Base-by-base conservation (phyloP, 352 stramenopile genomes). In the Pythium coloratum region DNA sequence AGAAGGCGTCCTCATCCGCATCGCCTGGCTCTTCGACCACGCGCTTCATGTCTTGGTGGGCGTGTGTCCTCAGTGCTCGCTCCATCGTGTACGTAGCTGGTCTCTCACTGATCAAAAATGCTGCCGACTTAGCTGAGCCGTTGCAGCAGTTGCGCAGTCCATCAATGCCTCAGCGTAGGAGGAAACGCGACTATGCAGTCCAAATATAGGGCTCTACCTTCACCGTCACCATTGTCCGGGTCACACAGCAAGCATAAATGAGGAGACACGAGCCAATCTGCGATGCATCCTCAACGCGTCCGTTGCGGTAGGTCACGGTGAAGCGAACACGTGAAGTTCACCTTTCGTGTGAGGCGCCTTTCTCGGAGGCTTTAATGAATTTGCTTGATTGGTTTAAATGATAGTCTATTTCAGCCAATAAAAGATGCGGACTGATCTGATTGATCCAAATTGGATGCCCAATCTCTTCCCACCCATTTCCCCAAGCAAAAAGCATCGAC, bases 391-490 rank as follows among this genome's bases (percentile, higher is more conserved):
- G 58, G 59, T 24, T 33, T 51, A 64, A 68, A 67, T 40, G 1
- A 34, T 53, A 13, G 2, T 20, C 5, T 49, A 50, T 73, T 66
- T 63, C 16, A 62, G 44, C 67, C 46, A 73, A 68, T 69, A 32
- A 28, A 56, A 54, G 10, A 6, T 14, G 18, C 61, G 14, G 1
- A 8, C 8, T 1, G 18, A 5, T 55, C 28, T 54, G 36, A 72
- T 72, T 73, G 55, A 61, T 62, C 2, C 13, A 73, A 69, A 73
- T 40, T 46, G 5, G 7, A 20, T 9, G 3, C 64, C 20, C 50
- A 60, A 62, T 60, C 67, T 64, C 54, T 73, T 73, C 67, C 67
- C 60, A 73, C 55, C 67, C 67, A 73, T 73, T 73, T 58, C 33
- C 49, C 40, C 24, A 60, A 46, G 47, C 33, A 42, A 60, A 59